A percentile compares a stretch with the other conserved stretches of the same genome.
phyloP scores from a whole-genome alignment of 1,139 yeast genomes.

The Wickerhamomyces sp. region DNA sequence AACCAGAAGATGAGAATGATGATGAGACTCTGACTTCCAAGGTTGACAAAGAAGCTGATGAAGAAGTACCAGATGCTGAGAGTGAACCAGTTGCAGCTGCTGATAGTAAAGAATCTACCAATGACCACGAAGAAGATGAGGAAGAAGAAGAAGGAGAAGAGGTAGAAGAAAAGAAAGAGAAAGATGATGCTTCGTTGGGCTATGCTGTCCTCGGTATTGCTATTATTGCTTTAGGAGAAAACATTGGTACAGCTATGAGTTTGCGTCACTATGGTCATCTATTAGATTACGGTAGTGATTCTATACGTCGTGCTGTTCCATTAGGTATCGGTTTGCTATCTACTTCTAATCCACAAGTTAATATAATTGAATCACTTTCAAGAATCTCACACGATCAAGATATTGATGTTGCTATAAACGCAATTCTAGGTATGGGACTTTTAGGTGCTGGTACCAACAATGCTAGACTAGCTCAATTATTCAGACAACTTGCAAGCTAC shows the following conservation, averaged over 20 bases:
- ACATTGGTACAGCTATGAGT: slow-evolving; percentile 96
- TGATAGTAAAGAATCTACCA: slow-evolving; percentile 1
- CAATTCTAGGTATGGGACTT: slow-evolving; percentile 94
- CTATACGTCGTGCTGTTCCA: slow-evolving; percentile 92
- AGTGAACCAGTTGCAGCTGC: slow-evolving; percentile 20
- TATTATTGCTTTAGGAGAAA: slow-evolving; percentile 95
- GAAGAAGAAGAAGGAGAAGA: slow-evolving; percentile 29
- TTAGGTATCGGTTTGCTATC: slow-evolving; percentile 95
- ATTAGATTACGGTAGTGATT: slow-evolving; percentile 95
- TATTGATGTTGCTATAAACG: slow-evolving; percentile 89
- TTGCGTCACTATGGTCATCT: slow-evolving; percentile 94
- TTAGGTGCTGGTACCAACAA: slow-evolving; percentile 99
- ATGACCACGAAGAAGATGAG: slow-evolving; percentile 20
- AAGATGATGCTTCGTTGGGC: slow-evolving; percentile 71
- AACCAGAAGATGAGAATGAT: slow-evolving; percentile 38
- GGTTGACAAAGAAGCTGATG: slow-evolving; percentile 20
- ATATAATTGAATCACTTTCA: slow-evolving; percentile 92
- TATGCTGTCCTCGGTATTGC: slow-evolving; percentile 95
- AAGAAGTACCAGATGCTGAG: slow-evolving; percentile 18
- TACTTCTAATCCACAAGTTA: slow-evolving; percentile 93
- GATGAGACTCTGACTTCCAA: slow-evolving; percentile 19
- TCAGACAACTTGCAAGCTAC: slow-evolving; percentile 92
- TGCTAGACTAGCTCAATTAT: slow-evolving; percentile 93
- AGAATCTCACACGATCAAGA: slow-evolving; percentile 96
- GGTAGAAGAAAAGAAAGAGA: slow-evolving; percentile 33